Percentiles rank a stretch among this genome's conserved stretches.
Evolutionary conservation across 179 eudicot genomes (phyloP).

Genomic region (Carnegiea gigantea): DNA sequence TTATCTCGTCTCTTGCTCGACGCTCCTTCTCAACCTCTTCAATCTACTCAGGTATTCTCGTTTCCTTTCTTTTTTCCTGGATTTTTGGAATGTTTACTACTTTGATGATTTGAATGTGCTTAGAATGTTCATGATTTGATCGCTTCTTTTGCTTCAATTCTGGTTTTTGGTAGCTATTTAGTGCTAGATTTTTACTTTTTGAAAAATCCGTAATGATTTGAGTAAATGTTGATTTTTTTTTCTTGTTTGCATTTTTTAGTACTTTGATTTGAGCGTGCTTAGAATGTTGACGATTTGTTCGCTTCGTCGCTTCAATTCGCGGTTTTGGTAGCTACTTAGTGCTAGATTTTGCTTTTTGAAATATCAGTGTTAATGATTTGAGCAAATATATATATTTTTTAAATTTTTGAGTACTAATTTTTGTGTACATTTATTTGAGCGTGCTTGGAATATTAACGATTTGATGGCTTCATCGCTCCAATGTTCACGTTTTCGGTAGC

Average conservation of each 20-base stretch:
- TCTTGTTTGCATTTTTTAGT: neutral
- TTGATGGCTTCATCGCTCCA: neutral
- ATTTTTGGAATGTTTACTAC: neutral
- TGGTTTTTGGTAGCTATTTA: conserved; percentile 2
- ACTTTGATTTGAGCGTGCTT: neutral
- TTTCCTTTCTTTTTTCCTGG: neutral
- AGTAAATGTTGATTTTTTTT: too few species aligned
- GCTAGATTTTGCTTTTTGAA: conserved; percentile 4
- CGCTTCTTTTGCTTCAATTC: neutral
- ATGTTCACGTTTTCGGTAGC: neutral
- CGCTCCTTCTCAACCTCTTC: conserved; percentile 44
- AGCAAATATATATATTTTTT: neutral
- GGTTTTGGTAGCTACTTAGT: conserved; percentile 4
- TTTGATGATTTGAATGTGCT: neutral
- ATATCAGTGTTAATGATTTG: too few species aligned
- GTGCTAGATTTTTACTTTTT: conserved; percentile 6
- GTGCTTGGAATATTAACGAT: neutral
- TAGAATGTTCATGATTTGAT: neutral
- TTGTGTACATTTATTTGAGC: neutral
- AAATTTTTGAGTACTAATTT: neutral
- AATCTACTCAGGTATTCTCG: conserved; percentile 37
- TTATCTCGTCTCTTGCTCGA: conserved; percentile 57
- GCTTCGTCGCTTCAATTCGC: neutral
- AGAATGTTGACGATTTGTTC: neutral
- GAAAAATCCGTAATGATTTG: neutral